Conservation (phyloP, 768 basidiomycete genomes). For the Naganishia onofrii region DNA sequence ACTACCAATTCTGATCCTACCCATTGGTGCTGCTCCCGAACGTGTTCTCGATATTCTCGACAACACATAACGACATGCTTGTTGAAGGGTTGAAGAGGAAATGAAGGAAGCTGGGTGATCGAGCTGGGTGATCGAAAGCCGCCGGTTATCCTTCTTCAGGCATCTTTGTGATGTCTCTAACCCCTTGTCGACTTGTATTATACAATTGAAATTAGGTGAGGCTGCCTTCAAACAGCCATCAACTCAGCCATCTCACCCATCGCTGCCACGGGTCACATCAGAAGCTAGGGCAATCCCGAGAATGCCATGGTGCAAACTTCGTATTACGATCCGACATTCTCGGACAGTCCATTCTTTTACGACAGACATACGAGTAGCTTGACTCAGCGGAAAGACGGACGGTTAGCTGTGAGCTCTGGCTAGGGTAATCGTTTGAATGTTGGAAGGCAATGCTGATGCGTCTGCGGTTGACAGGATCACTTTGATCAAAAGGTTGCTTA, state of each 20-base stretch:
- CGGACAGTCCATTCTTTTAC: constrained; percentile 52
- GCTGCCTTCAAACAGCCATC: too few species aligned
- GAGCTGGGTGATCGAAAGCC: constrained; percentile 1
- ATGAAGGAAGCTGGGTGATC: too few species aligned
- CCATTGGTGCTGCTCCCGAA: too few species aligned
- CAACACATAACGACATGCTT: too few species aligned
- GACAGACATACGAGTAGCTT: constrained; percentile 40
- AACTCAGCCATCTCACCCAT: neutral
- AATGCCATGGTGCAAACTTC: constrained; percentile 25
- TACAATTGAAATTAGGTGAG: too few species aligned
- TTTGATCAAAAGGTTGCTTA: constrained; percentile 90
- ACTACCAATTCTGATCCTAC: too few species aligned
- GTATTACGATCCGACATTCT: constrained; percentile 45
- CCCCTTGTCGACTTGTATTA: neutral
- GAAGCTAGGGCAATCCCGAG: neutral
- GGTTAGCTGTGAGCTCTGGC: constrained; percentile 45
- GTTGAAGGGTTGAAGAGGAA: neutral
- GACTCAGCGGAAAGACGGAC: constrained; percentile 42
- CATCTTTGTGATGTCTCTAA: neutral
- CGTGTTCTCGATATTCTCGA: too few species aligned
- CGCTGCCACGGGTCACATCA: neutral
- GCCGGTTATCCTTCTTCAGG: neutral
- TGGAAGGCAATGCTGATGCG: neutral
- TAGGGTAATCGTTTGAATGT: neutral
- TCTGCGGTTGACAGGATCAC: constrained; percentile 59